These are phyloP conservation scores for Aspergillus viridinutans DNA, from an alignment of 2,329 filamentous ascomycete species.

Conservation along the genomic window DNA sequence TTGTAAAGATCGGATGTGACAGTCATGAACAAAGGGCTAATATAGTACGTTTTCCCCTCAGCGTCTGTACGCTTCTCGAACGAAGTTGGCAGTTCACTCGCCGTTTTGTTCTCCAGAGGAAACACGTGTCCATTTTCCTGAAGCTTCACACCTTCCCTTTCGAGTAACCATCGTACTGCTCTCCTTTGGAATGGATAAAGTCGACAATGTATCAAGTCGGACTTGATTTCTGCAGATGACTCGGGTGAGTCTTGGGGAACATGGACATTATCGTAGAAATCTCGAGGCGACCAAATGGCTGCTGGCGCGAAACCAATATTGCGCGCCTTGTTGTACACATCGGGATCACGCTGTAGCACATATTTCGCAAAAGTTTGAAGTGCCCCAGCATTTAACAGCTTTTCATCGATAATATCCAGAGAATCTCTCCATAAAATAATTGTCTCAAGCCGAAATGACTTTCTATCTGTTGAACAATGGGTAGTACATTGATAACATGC, in stretches of 20 bases:
- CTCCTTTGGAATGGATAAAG: slow-evolving; percentile 49
- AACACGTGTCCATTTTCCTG: slow-evolving; percentile 28
- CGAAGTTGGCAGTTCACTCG: slow-evolving; percentile 30
- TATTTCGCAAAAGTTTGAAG: slow-evolving; percentile 27
- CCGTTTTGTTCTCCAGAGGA: slow-evolving; percentile 7
- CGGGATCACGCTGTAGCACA: slow-evolving; percentile 19
- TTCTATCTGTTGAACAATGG: slow-evolving; percentile 11
- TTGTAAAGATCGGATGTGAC: slow-evolving; percentile 33
- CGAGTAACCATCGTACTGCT: slow-evolving; percentile 44
- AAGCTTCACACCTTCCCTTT: slow-evolving; percentile 39
- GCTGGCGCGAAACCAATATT: slow-evolving; percentile 6
- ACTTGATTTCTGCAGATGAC: slow-evolving; percentile 33
- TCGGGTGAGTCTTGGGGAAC: slow-evolving; percentile 34
- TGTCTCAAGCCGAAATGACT: slow-evolving; percentile 26
- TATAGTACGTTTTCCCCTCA: slow-evolving; percentile 36
- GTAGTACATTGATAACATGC: slow-evolving; percentile 33
- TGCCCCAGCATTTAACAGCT: slow-evolving; percentile 12
- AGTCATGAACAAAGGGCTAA: slow-evolving; percentile 41
- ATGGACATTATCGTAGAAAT: slow-evolving; percentile 48
- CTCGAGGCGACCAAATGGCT: slow-evolving; percentile 31
- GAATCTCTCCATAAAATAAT: slow-evolving; percentile 35
- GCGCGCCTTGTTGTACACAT: not conserved
- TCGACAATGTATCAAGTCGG: slow-evolving; percentile 31
- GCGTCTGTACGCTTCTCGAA: slow-evolving; percentile 37
- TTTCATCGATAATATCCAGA: slow-evolving; percentile 20